Percentiles rank a stretch among this genome's conserved stretches.
These are phyloP conservation scores for Boletus bicolor DNA, from an alignment of 768 basidiomycete genomes.

Conservation along the genomic window DNA sequence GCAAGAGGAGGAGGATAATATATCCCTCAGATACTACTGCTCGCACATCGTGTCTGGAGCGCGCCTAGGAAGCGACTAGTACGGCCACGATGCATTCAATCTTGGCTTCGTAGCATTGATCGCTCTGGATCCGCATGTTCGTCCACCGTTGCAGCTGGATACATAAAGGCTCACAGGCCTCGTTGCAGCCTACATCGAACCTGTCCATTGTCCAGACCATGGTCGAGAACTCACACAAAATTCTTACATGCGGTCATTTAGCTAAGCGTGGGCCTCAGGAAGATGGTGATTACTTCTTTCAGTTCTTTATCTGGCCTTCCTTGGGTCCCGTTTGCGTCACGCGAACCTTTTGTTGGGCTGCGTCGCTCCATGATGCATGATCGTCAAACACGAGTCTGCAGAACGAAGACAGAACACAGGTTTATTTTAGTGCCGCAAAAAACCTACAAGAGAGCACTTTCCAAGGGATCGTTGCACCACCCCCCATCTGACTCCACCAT, in stretches of 20 bases:
- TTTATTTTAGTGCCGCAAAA: neutral
- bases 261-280: too few species aligned
- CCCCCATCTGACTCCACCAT: neutral
- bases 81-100: neutral
- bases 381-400: too few species aligned
- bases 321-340: too few species aligned
- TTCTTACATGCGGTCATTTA: too few species aligned
- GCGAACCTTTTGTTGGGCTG: too few species aligned
- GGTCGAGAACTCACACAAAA: neutral
- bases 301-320: too few species aligned
- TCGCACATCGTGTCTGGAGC: neutral
- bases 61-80: neutral
- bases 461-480: neutral
- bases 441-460: conserved; percentile 1
- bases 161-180: neutral
- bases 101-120: neutral
- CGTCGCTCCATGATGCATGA: too few species aligned
- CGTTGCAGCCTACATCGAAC: neutral
- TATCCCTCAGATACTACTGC: neutral
- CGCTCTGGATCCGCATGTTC: neutral
- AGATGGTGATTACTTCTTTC: too few species aligned
- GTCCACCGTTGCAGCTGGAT: neutral
- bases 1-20: neutral
- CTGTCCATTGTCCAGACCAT: neutral
- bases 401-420: neutral